Evolutionary conservation across 2,329 filamentous ascomycete genomes (phyloP), one percentile per base, ranked within the genome.

Genomic region (Dothideomycetes sp.): DNA sequence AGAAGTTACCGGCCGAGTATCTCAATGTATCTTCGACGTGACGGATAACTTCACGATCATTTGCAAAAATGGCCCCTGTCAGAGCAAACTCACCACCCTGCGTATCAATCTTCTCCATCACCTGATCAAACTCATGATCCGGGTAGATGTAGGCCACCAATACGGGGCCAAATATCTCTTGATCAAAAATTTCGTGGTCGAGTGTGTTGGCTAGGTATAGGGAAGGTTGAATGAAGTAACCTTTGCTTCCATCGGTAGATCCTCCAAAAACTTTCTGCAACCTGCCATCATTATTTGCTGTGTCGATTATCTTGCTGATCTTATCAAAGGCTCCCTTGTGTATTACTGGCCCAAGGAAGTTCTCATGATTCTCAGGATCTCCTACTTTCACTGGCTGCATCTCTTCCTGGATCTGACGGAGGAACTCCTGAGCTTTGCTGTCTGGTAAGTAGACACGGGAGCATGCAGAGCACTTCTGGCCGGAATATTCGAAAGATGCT

Each of bases 1-100:
- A 76, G 35, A 76, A 70, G 60, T 74, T 76, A 33, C 72, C 73
- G 8, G 71, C 72, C 11, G 70, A 61, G 51, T 74, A 70, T 30
- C 70, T 65, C 17, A 76, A 64, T 12, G 59, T 60, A 16, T 69
- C 62, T 55, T 73, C 67, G 1, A 71, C 72, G 42, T 70, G 58
- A 2, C 67, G 64, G 24, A 72, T 63, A 7, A 67, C 71, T 10
- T 53, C 53, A 1, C 64, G 65, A 49, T 71, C 68, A 5, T 63
- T 60, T 25, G 69, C 68, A 50, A 73, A 73, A 33, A 73, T 61
- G 4, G 66, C 60, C 7, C 70, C 70, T 1, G 70, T 72, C 37
- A 73, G 55, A 3, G 60, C 62, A 43, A 70, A 68, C 1, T 61
- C 62, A 5, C 62, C 67, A 17, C 65, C 64, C 15, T 61, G 56